These are phyloP conservation scores for Plectosphaerella plurivora DNA, from an alignment of 2,329 filamentous ascomycete genomes.

Conservation along the genomic window DNA sequence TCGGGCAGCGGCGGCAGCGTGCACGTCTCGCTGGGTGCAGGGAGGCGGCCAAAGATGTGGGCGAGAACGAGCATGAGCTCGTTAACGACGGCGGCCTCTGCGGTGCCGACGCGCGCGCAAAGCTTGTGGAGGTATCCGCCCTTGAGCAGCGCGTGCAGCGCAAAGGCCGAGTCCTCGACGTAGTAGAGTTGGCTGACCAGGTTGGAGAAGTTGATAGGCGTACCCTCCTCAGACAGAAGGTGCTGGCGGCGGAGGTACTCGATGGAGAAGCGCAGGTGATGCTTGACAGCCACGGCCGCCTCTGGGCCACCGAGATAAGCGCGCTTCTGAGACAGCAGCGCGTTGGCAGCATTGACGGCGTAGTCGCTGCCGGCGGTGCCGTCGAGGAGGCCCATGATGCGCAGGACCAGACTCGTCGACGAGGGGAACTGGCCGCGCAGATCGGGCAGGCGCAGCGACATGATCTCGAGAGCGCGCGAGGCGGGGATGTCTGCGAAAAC, in stretches of 20 bases:
- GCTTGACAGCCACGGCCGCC: constrained; percentile 64
- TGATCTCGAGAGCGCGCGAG: constrained; percentile 60
- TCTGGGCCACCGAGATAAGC: constrained; percentile 67
- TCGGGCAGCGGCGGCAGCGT: constrained; percentile 60
- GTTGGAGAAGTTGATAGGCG: constrained; percentile 68
- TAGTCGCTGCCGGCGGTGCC: constrained; percentile 61
- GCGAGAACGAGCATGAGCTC: constrained; percentile 64
- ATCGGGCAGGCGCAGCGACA: constrained; percentile 69
- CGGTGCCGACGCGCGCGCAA: constrained; percentile 50
- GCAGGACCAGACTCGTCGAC: constrained; percentile 67
- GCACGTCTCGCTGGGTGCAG: constrained; percentile 54
- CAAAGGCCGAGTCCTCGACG: constrained; percentile 70
- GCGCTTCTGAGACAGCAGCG: constrained; percentile 64
- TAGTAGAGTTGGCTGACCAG: constrained; percentile 71
- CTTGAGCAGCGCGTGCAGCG: constrained; percentile 70
- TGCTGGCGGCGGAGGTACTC: constrained; percentile 70
- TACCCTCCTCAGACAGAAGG: constrained; percentile 56
- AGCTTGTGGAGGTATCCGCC: constrained; percentile 64
- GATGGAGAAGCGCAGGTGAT: constrained; percentile 76
- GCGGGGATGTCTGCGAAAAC: constrained; percentile 66
- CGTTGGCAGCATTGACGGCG: constrained; percentile 57
- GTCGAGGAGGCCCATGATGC: constrained; percentile 62
- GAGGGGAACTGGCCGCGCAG: constrained; percentile 75
- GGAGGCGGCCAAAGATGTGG: constrained; percentile 64
- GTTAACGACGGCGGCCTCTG: constrained; percentile 44